Percentiles rank a stretch among this genome's conserved stretches.
Conservation (phyloP, 2,329 filamentous ascomycete species). For the Aspergillus intermedius region DNA sequence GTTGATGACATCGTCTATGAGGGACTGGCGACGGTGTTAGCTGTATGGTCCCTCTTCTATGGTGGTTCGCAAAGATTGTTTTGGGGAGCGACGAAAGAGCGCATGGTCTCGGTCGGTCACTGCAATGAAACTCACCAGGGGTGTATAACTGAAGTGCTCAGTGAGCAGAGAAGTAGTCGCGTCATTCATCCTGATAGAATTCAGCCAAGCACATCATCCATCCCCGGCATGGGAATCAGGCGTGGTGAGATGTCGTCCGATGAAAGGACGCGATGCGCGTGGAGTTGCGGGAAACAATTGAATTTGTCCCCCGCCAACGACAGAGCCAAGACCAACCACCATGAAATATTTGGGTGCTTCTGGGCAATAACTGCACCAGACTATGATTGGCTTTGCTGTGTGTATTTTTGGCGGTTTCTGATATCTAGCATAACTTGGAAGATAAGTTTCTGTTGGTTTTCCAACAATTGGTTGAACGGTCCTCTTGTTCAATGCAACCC, state of each 20-base stretch:
- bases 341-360: too few species aligned
- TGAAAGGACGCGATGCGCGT: constrained; percentile 14
- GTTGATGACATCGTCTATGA: constrained; percentile 98
- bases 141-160: constrained; percentile 92
- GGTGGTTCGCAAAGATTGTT: neutral
- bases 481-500: too few species aligned
- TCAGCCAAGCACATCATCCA: constrained; percentile 2
- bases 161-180: constrained; percentile 63
- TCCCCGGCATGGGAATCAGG: constrained; percentile 1
- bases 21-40: constrained; percentile 51
- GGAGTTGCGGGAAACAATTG: constrained; percentile 1
- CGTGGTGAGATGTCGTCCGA: neutral
- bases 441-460: too few species aligned
- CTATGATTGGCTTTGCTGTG: too few species aligned
- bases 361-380: too few species aligned
- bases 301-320: too few species aligned
- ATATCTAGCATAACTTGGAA: too few species aligned
- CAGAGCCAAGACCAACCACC: too few species aligned
- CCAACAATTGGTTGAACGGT: too few species aligned
- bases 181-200: constrained; percentile 34
- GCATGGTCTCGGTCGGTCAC: neutral
- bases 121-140: constrained; percentile 58
- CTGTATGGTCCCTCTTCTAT: neutral
- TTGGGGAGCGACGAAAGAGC: neutral
- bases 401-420: too few species aligned